Base-by-base conservation (phyloP, 352 stramenopile genomes). In the Phytopythium vexans region DNA sequence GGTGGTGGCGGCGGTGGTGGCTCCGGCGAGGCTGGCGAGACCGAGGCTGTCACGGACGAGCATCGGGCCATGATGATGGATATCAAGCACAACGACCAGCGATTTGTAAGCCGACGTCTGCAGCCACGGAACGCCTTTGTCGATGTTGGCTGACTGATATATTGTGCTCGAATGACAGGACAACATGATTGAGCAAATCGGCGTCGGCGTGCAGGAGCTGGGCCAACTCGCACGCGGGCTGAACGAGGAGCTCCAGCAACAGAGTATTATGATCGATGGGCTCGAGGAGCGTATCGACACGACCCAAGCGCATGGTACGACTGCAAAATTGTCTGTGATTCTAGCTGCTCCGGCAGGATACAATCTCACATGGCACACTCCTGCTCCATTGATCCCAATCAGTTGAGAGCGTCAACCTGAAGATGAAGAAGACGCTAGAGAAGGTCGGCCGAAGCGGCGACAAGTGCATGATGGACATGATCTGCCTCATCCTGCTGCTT, bases 381-480 rank as follows among this genome's bases (percentile, higher is more conserved):
- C 32, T 53, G 47, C 27, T 53, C 40, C 43, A 27, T 36, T 52
- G 27, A 8, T 50, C 27, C 14, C 33, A 27, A 32, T n/a, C 57
- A 94, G 84, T 92, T 39, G 82, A 92, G 60, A 91, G 66, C 36
- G 75, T 94, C 40, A 92, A 94, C 55, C 70, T 71, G 41, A 93
- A 93, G 63, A 94, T 94, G 80, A 89, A 89, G 65, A 81, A 89
- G 47, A 91, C 82, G 35, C 72, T 93, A 2, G 60, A 72, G 35
- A 77, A 88, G 43, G 66, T 92, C 12, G 81, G 82, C 10, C 78
- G 85, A 32, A 85, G 82, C 21, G 72, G 66, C 21, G 82, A 92
- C 64, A 93, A 92, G 57, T 92, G 82, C 69, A 94, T 93, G 78
- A 93, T 93, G 82, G 81, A 93, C 56, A 89, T 94, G 75, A 94